These are phyloP conservation scores for Nematocida parisii DNA, from an alignment of 371 early-diverging fungal genomes.

Conservation along the genomic window DNA sequence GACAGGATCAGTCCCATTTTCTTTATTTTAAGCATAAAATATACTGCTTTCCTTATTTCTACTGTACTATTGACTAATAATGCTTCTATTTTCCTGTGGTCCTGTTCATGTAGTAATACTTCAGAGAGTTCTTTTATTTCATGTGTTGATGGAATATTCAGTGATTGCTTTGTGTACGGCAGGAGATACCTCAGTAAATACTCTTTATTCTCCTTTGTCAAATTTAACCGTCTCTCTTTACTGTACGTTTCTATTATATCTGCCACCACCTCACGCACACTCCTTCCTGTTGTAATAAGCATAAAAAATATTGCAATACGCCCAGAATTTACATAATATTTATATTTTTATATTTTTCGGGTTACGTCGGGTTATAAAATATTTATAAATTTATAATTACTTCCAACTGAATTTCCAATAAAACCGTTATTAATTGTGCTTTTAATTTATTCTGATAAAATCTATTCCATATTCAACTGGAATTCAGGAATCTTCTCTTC, in stretches of 20 bases:
- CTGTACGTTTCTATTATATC: constrained; percentile 21
- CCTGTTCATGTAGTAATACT: background rate
- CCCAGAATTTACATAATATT: background rate
- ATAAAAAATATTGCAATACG: constrained; percentile 31
- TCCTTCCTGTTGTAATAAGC: constrained; percentile 1
- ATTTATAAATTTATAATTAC: no score
- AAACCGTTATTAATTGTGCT: no score
- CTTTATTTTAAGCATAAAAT: constrained; percentile 40
- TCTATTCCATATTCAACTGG: constrained; percentile 29
- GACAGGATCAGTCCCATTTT: background rate
- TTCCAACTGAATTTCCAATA: no score
- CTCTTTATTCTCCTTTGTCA: constrained; percentile 16
- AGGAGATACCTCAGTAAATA: constrained; percentile 25
- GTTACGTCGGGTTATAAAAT: no score
- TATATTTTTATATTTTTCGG: no score
- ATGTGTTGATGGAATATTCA: constrained; percentile 24
- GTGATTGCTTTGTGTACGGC: constrained; percentile 37
- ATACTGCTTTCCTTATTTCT: constrained; percentile 34
- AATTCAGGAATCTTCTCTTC: constrained; percentile 32
- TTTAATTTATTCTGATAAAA: no score
- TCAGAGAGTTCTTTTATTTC: constrained; percentile 32
- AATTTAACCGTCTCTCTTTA: background rate
- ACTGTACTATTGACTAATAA: constrained; percentile 14
- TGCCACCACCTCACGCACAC: background rate
- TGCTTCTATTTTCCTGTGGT: constrained; percentile 3